A percentile compares a stretch with the other conserved stretches of the same genome.
Conservation (phyloP, 768 basidiomycete species). For the Leucosporidium yakuticum region DNA sequence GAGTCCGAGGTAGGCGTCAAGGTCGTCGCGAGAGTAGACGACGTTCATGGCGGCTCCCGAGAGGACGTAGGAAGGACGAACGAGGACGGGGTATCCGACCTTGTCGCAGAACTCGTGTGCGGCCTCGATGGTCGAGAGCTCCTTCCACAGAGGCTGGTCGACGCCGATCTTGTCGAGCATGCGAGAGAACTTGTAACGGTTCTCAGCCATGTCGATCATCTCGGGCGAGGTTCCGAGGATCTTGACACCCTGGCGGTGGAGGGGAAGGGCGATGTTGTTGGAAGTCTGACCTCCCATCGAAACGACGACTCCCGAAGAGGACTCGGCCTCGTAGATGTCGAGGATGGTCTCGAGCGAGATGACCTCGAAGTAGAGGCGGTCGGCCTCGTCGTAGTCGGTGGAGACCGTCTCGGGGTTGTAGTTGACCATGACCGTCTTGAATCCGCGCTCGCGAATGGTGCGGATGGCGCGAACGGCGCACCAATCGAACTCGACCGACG, state of each 20-base stretch:
- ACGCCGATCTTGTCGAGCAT: conserved; percentile 96
- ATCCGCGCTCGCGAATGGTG: conserved; percentile 86
- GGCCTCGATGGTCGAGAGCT: conserved; percentile 82
- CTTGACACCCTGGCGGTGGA: conserved; percentile 96
- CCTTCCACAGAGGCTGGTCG: conserved; percentile 96
- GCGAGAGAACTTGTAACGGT: conserved; percentile 98
- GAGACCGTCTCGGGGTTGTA: conserved; percentile 99
- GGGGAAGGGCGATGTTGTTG: conserved; percentile 92
- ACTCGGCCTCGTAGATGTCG: conserved; percentile 91
- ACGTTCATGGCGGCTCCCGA: conserved; percentile 99
- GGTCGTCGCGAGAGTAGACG: conserved; percentile 84
- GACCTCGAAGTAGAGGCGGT: conserved; percentile 97
- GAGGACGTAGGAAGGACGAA: conserved; percentile 96
- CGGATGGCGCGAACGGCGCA: conserved; percentile 96
- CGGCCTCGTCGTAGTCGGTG: conserved; percentile 98
- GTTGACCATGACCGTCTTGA: conserved; percentile 98
- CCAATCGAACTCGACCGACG: conserved; percentile 99
- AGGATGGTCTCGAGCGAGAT: conserved; percentile 93
- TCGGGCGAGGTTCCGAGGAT: conserved; percentile 98
- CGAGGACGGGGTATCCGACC: conserved; percentile 91
- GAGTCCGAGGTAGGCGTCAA: conserved; percentile 84
- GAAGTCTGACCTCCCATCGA: conserved; percentile 99
- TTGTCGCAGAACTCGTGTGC: conserved; percentile 83
- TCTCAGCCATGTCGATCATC: conserved; percentile 99
- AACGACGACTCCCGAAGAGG: conserved; percentile 81